These are phyloP conservation scores for Takakia lepidozioides DNA, from an alignment of 225 moss, liverwort and hornwort genomes.

Conservation along the genomic window DNA sequence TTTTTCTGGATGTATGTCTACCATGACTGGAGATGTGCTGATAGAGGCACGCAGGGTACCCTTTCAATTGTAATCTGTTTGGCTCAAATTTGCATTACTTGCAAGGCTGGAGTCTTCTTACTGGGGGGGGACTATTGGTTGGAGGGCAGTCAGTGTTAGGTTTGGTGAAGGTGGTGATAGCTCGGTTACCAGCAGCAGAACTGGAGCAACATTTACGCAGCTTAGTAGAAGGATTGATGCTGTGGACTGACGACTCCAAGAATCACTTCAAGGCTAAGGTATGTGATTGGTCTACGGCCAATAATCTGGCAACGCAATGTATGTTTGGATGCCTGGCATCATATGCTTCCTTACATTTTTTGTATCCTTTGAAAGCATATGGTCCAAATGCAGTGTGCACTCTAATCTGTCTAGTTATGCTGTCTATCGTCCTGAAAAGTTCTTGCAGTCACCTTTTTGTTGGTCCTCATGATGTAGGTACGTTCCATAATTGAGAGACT, in stretches of 20 bases:
- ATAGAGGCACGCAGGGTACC: too few relatives aligned
- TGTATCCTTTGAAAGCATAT: too few relatives aligned
- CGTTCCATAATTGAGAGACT: slow-evolving; percentile 88
- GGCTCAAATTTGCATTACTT: too few relatives aligned
- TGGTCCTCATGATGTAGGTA: slow-evolving; percentile 21
- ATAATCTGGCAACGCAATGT: too few relatives aligned
- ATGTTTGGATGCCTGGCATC: too few relatives aligned
- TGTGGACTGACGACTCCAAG: slow-evolving; percentile 99
- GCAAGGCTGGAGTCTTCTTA: too few relatives aligned
- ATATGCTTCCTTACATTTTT: too few relatives aligned
- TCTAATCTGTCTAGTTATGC: too few relatives aligned
- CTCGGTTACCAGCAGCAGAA: slow-evolving; percentile 74
- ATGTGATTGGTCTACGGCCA: slow-evolving; percentile 1
- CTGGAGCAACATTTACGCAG: slow-evolving; percentile 67
- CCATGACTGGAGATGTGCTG: too few relatives aligned
- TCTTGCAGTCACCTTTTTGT: neutral
- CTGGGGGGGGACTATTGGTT: neutral
- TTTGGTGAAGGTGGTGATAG: slow-evolving; percentile 88
- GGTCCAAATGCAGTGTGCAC: neutral
- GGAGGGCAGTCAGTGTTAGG: slow-evolving; percentile 71
- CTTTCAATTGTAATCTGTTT: too few relatives aligned
- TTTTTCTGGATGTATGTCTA: too few relatives aligned
- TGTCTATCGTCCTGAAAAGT: too few relatives aligned
- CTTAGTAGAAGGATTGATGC: slow-evolving; percentile 88
- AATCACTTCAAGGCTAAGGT: slow-evolving; percentile 99